These are phyloP conservation scores for Hebeloma cylindrosporum DNA, from an alignment of 768 basidiomycete genomes.

Conservation along the genomic window DNA sequence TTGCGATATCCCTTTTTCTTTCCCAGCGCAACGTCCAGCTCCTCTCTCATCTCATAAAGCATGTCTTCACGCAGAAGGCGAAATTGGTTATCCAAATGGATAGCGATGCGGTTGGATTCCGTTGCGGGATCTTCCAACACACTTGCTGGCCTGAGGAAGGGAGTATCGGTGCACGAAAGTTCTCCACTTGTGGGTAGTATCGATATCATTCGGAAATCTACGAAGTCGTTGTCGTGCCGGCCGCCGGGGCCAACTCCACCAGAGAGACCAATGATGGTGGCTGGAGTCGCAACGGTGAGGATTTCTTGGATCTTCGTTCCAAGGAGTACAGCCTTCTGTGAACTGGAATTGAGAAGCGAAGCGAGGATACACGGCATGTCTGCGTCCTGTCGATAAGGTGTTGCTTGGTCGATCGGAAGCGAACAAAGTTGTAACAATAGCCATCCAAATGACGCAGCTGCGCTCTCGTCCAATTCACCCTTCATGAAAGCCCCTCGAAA, in stretches of 20 bases:
- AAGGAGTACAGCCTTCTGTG: no score
- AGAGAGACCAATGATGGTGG: no score
- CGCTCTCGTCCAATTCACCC: constrained; percentile 31
- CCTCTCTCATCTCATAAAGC: constrained; percentile 27
- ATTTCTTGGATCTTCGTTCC: constrained; percentile 18
- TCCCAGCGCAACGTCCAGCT: constrained; percentile 50
- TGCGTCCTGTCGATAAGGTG: constrained; percentile 39
- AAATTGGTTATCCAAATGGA: constrained; percentile 67
- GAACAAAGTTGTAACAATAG: constrained; percentile 47
- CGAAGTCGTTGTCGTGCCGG: constrained; percentile 69
- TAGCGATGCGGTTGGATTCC: constrained; percentile 36
- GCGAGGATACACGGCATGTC: constrained; percentile 30
- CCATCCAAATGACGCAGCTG: constrained; percentile 42
- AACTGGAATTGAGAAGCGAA: constrained; percentile 27
- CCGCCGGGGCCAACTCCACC: constrained; percentile 55
- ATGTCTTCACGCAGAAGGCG: constrained; percentile 58
- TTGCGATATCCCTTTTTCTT: constrained; percentile 42
- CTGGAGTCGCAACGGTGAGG: no score
- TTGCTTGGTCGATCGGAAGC: constrained; percentile 34
- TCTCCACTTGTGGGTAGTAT: constrained; percentile 67
- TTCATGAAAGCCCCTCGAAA: constrained; percentile 36
- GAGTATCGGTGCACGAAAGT: constrained; percentile 38
- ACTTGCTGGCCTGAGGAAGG: constrained; percentile 50
- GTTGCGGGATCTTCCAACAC: constrained; percentile 44
- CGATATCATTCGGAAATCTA: constrained; percentile 58